Evolutionary conservation across 2,329 filamentous ascomycete species (phyloP).

Genomic region (Didymella arachidicola): DNA sequence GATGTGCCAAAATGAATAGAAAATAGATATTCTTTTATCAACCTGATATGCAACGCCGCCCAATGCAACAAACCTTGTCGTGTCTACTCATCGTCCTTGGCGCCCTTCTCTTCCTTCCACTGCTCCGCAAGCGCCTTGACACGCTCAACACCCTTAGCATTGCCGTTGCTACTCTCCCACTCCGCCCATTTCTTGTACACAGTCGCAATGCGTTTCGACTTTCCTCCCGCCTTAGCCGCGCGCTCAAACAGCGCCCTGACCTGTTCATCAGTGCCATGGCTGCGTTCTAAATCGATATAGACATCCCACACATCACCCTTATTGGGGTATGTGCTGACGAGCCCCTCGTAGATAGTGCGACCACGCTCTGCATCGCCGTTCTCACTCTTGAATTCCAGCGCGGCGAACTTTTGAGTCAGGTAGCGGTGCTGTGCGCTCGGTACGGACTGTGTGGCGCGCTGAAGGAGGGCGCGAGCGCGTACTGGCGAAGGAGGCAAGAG

Average conservation of each 20-base stretch:
- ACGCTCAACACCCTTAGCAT: constrained; percentile 72
- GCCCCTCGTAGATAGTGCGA: constrained; percentile 90
- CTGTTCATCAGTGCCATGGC: constrained; percentile 63
- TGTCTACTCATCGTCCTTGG: constrained; percentile 24
- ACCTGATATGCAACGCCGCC: constrained; percentile 18
- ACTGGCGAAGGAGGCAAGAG: constrained; percentile 74
- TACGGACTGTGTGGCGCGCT: constrained; percentile 85
- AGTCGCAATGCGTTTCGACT: constrained; percentile 81
- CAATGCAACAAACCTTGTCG: constrained; percentile 6
- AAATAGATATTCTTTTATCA: constrained; percentile 11
- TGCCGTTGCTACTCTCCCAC: constrained; percentile 78
- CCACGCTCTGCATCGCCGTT: constrained; percentile 88
- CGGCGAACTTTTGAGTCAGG: constrained; percentile 86
- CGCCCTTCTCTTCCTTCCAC: constrained; percentile 64
- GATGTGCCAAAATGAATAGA: background rate
- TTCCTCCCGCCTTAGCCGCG: constrained; percentile 70
- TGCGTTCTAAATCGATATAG: constrained; percentile 81
- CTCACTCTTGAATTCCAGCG: constrained; percentile 85
- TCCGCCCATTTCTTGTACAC: constrained; percentile 93
- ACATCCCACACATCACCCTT: constrained; percentile 93
- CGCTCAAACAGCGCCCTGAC: constrained; percentile 84
- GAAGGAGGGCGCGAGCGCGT: constrained; percentile 78
- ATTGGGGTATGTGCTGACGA: constrained; percentile 85
- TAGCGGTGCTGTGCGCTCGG: constrained; percentile 72
- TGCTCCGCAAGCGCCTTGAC: constrained; percentile 75